Percentiles rank a stretch among this genome's conserved stretches.
phyloP scores from a whole-genome alignment of 1,284 basidiomycete species.

The Tilletia indica region DNA sequence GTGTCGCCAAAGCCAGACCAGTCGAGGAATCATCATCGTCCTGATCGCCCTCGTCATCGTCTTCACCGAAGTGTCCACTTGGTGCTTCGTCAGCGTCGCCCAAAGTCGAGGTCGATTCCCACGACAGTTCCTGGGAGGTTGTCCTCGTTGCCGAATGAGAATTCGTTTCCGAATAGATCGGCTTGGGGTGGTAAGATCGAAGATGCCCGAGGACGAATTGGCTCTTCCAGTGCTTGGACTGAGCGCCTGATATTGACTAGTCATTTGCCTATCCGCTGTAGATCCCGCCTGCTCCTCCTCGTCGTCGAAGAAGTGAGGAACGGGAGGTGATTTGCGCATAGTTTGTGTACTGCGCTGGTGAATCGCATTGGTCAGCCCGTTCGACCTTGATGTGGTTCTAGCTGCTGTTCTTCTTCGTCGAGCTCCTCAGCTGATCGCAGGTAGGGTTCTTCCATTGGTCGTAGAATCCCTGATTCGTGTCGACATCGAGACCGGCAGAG shows the following conservation, averaged over 20 bases:
- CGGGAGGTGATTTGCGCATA: conserved; percentile 1
- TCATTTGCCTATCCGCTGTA: neutral
- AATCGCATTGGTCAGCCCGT: neutral
- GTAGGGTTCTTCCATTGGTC: neutral
- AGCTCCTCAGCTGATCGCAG: neutral
- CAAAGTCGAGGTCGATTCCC: neutral
- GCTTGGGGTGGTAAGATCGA: neutral
- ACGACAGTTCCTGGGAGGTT: neutral
- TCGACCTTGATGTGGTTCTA: neutral
- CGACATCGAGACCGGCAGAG: neutral
- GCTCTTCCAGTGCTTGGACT: neutral
- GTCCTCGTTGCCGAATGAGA: neutral
- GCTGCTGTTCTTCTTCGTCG: neutral
- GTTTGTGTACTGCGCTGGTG: conserved; percentile 1
- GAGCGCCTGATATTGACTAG: neutral
- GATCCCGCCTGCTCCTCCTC: neutral
- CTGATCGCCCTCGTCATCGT: too few species aligned
- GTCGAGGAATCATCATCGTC: conserved; percentile 26
- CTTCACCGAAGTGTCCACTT: neutral
- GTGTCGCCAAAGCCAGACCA: conserved; percentile 36
- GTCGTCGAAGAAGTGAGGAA: conserved; percentile 8
- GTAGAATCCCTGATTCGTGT: neutral
- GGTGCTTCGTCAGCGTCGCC: conserved; percentile 17
- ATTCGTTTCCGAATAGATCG: neutral
- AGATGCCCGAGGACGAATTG: neutral